phyloP scores from a whole-genome alignment of 2,329 filamentous ascomycete species.

The Neopestalotiopsis rosae region DNA sequence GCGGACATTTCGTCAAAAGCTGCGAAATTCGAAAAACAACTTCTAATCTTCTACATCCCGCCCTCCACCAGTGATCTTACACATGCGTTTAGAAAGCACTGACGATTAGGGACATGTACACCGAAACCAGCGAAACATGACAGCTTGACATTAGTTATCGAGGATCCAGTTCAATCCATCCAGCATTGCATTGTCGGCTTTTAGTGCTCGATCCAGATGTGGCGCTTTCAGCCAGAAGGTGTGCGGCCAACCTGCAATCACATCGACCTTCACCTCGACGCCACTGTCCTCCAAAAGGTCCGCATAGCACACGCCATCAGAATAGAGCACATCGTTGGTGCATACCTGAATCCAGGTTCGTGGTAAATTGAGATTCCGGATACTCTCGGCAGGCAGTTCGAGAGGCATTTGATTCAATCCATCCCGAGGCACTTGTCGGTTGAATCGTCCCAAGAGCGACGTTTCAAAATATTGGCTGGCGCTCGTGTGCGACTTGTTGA shows the following conservation, averaged over 20 bases:
- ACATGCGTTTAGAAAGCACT: not conserved
- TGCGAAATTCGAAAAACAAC: slow-evolving; percentile 18
- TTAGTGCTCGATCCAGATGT: slow-evolving; percentile 43
- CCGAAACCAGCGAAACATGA: not conserved
- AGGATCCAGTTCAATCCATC: slow-evolving; percentile 47
- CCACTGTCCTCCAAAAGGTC: slow-evolving; percentile 45
- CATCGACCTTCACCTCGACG: slow-evolving; percentile 45
- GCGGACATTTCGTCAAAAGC: slow-evolving; percentile 16
- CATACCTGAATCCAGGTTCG: slow-evolving; percentile 55
- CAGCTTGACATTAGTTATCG: not conserved
- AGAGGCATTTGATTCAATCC: slow-evolving; percentile 48
- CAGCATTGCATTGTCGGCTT: slow-evolving; percentile 48
- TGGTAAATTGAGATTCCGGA: slow-evolving; percentile 38
- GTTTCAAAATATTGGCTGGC: slow-evolving; percentile 43
- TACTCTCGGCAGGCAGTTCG: slow-evolving; percentile 36
- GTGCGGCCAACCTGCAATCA: slow-evolving; percentile 54
- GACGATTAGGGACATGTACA: not conserved
- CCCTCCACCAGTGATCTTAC: not conserved
- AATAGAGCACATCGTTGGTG: slow-evolving; percentile 57
- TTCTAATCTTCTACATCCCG: slow-evolving; percentile 8
- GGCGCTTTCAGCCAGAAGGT: slow-evolving; percentile 58
- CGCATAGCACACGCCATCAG: slow-evolving; percentile 56
- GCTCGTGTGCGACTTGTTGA: slow-evolving; percentile 46
- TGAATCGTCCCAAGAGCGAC: slow-evolving; percentile 39
- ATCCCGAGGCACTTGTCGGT: slow-evolving; percentile 42